phyloP scores from a whole-genome alignment of 2,329 filamentous ascomycete genomes.

The Xylariaceae sp. region DNA sequence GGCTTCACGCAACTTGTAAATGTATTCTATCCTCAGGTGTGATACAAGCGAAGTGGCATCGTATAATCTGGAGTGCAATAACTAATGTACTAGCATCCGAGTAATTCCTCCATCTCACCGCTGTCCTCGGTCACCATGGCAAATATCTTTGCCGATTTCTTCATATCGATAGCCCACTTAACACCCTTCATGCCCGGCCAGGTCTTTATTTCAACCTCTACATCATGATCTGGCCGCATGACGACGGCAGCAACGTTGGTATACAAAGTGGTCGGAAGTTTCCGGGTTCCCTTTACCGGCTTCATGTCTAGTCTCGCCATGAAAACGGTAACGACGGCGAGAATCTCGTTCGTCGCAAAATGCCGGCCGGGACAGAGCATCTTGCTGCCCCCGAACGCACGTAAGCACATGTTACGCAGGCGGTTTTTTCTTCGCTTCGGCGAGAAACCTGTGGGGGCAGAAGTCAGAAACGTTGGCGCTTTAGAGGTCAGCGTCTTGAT shows the following conservation, averaged over 20 bases:
- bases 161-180: constrained; percentile 27
- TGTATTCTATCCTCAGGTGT: too few species aligned
- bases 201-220: constrained; percentile 33
- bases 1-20: too few species aligned
- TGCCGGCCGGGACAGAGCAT: constrained; percentile 39
- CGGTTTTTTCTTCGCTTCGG: constrained; percentile 34
- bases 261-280: constrained; percentile 35
- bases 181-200: constrained; percentile 28
- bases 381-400: constrained; percentile 39
- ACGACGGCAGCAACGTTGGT: constrained; percentile 41
- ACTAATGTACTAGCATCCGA: too few species aligned
- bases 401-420: constrained; percentile 35
- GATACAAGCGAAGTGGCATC: too few species aligned
- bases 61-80: too few species aligned
- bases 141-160: constrained; percentile 31
- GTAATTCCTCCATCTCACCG: too few species aligned
- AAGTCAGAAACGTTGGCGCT: constrained; percentile 32
- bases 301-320: constrained; percentile 39
- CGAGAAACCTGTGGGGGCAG: constrained; percentile 36
- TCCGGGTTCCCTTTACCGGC: constrained; percentile 33
- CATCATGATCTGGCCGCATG: constrained; percentile 39
- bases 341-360: constrained; percentile 40
- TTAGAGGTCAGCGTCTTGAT: constrained; percentile 36
- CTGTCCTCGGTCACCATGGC: constrained; percentile 29
- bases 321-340: constrained; percentile 36